Conservation (phyloP, 345 rosid species). For the Lepidium didymum region DNA sequence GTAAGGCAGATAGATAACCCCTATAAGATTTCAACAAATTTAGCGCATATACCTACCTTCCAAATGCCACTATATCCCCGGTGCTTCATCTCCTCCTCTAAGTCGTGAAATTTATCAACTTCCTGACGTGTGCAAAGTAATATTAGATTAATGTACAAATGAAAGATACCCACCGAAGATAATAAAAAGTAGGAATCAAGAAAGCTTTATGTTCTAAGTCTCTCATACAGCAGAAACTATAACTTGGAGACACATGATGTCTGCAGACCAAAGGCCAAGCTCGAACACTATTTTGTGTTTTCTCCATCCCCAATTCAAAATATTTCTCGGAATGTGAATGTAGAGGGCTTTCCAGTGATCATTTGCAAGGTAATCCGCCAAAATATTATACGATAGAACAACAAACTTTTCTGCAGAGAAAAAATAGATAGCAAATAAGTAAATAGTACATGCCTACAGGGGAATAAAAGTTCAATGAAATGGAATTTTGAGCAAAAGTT, state of each 20-base stretch:
- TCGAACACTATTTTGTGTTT: slow-evolving; percentile 66
- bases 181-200: neutral
- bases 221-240: neutral
- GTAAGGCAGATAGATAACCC: neutral
- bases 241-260: slow-evolving; percentile 96
- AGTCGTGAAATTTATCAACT: slow-evolving; percentile 82
- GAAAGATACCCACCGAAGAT: neutral
- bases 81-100: slow-evolving; percentile 57
- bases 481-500: neutral
- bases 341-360: slow-evolving; percentile 71
- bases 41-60: slow-evolving; percentile 48
- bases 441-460: neutral
- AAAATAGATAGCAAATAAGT: neutral
- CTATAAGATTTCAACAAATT: neutral
- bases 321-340: slow-evolving; percentile 65
- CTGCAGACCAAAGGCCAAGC: slow-evolving; percentile 89
- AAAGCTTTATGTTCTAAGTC: neutral
- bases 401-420: slow-evolving; percentile 59
- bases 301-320: slow-evolving; percentile 84
- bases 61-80: slow-evolving; percentile 76
- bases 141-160: neutral
- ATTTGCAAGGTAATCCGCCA: slow-evolving; percentile 88
- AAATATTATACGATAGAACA: slow-evolving; percentile 75
- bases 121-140: slow-evolving; percentile 42
- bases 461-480: neutral